These are phyloP conservation scores for Ogataea neopini DNA, from an alignment of 805 yeast species.

Conservation along the genomic window DNA sequence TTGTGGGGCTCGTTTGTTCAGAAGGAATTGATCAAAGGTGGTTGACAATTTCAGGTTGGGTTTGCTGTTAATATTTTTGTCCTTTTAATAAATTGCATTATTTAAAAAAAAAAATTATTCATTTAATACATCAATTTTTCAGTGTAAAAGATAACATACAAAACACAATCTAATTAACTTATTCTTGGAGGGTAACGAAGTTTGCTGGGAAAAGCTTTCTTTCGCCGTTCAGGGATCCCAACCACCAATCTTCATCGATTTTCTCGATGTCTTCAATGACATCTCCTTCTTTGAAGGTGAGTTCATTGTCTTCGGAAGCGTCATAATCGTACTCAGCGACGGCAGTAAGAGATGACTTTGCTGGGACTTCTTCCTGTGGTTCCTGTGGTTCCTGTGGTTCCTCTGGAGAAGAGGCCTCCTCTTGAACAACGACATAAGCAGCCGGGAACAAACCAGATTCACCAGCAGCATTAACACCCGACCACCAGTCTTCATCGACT, in stretches of 20 bases:
- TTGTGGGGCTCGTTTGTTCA: conserved; percentile 44
- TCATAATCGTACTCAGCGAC: conserved; percentile 78
- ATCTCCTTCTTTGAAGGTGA: conserved; percentile 83
- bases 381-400: not conserved
- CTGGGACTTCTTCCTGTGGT: conserved; percentile 18
- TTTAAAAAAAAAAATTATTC: not conserved
- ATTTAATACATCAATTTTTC: not conserved
- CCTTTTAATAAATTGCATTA: not conserved
- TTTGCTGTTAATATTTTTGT: not conserved
- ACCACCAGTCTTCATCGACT: conserved; percentile 77
- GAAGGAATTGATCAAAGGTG: conserved; percentile 11
- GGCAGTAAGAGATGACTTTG: conserved; percentile 43
- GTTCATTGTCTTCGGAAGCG: conserved; percentile 90
- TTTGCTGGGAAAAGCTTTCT: conserved; percentile 90
- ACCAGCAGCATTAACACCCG: conserved; percentile 38
- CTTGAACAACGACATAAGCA: conserved; percentile 46
- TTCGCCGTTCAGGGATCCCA: conserved; percentile 78
- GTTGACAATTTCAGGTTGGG: not conserved
- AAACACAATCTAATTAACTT: not conserved
- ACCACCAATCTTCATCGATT: conserved; percentile 97
- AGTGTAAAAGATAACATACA: not conserved
- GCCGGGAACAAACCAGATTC: conserved; percentile 61
- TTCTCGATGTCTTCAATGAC: conserved; percentile 78
- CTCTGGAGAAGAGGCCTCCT: conserved; percentile 18
- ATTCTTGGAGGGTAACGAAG: conserved; percentile 53